phyloP scores from a whole-genome alignment of 768 basidiomycete genomes.

The Polyporus arcularius region DNA sequence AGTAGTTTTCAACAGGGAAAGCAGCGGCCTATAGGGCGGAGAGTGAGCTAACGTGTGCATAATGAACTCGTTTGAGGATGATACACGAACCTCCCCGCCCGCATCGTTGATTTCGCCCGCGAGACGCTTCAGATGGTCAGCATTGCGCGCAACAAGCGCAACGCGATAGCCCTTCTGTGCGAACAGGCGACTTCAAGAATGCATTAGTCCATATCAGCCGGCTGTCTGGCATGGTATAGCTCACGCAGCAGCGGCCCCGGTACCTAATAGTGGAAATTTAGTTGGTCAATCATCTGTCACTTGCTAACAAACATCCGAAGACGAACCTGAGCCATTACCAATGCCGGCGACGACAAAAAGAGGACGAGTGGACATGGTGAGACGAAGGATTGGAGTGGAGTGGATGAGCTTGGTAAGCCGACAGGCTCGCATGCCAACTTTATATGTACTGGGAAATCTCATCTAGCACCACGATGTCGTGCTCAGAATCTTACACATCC shows the following conservation, averaged over 20 bases:
- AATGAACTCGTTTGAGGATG: background rate
- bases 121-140: constrained; percentile 31
- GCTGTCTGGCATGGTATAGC: constrained; percentile 10
- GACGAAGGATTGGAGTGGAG: background rate
- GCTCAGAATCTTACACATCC: background rate
- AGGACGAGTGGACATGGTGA: constrained; percentile 30
- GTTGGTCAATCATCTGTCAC: background rate
- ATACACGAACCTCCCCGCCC: constrained; percentile 33
- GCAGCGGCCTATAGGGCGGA: constrained; percentile 32
- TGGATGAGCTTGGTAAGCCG: background rate
- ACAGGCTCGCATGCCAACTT: background rate
- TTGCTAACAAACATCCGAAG: background rate
- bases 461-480: constrained; percentile 1
- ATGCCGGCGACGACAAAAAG: constrained; percentile 43
- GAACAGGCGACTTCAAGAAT: constrained; percentile 33
- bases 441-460: background rate
- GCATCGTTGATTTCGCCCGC: constrained; percentile 33
- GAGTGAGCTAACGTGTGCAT: too few relatives aligned
- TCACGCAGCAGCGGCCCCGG: constrained; percentile 41
- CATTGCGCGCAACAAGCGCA: constrained; percentile 38
- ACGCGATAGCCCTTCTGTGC: constrained; percentile 40
- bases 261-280: constrained; percentile 26
- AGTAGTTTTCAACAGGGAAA: constrained; percentile 38
- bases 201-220: background rate
- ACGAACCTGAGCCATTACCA: constrained; percentile 39